Conservation (phyloP, 2,329 filamentous ascomycete genomes). For the Mariannaea sp. region DNA sequence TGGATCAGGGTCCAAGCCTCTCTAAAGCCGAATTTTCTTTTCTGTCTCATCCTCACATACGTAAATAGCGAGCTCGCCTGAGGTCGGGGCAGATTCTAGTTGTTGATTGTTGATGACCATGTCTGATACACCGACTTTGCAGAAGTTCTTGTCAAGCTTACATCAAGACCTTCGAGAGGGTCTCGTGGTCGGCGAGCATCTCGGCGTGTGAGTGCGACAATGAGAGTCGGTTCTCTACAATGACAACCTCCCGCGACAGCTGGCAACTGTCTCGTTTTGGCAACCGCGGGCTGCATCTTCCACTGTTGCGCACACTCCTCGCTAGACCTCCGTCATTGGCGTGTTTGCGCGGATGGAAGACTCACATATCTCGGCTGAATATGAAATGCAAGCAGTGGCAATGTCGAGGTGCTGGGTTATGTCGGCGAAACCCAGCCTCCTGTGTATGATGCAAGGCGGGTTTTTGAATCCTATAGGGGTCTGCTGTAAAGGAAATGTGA, state of each 20-base stretch:
- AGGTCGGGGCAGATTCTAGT: not conserved
- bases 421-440: conserved; percentile 3
- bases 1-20: not conserved
- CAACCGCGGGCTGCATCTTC: no score
- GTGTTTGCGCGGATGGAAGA: not conserved
- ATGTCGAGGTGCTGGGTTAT: not conserved
- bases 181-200: no score
- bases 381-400: not conserved
- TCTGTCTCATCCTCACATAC: not conserved
- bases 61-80: not conserved
- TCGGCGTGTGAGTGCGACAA: no score
- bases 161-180: no score
- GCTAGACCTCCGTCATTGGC: not conserved
- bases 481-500: not conserved
- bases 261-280: no score
- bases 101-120: not conserved
- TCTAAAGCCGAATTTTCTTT: not conserved
- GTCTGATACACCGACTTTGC: not conserved
- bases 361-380: not conserved
- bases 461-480: not conserved
- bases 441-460: not conserved
- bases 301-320: not conserved
- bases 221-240: no score
- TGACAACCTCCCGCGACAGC: no score
- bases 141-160: no score